Conservation (phyloP, 1,284 basidiomycete genomes). For the Ganoderma multipileum region DNA sequence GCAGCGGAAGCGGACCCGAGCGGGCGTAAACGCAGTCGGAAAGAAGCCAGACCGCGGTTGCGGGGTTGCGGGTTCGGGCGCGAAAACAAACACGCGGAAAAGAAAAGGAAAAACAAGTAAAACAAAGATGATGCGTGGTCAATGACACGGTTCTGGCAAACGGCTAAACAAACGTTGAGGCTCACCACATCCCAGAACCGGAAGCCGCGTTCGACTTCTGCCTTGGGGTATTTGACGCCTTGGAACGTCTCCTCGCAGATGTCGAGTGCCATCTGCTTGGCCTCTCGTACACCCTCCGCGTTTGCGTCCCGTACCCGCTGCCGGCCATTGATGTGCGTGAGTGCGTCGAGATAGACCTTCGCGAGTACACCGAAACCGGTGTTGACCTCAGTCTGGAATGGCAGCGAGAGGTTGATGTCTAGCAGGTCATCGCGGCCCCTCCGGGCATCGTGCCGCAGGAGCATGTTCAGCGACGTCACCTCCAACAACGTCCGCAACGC, state of each 20-base stretch:
- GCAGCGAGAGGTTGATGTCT: slow-evolving; percentile 89
- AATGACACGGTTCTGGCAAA: slow-evolving; percentile 10
- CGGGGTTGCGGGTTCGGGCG: neutral
- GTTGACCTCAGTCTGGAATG: slow-evolving; percentile 96
- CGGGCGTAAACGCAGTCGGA: neutral
- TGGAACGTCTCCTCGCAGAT: slow-evolving; percentile 95
- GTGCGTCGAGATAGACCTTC: slow-evolving; percentile 94
- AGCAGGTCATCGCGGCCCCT: slow-evolving; percentile 89
- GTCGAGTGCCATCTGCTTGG: slow-evolving; percentile 87
- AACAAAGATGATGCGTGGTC: slow-evolving; percentile 13
- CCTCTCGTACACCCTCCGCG: slow-evolving; percentile 80
- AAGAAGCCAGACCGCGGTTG: neutral
- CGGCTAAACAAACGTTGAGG: slow-evolving; percentile 32
- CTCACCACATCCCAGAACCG: slow-evolving; percentile 98
- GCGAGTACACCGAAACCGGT: slow-evolving; percentile 97
- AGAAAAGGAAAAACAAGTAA: slow-evolving; percentile 25
- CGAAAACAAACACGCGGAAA: slow-evolving; percentile 13
- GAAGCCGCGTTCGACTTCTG: slow-evolving; percentile 94
- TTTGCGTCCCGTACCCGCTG: slow-evolving; percentile 77
- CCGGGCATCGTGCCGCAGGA: slow-evolving; percentile 88
- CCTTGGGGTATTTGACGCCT: slow-evolving; percentile 86
- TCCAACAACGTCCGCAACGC: slow-evolving; percentile 92
- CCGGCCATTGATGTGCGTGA: slow-evolving; percentile 86
- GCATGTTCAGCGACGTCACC: slow-evolving; percentile 90
- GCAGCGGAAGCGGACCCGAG: neutral